Conservation (phyloP, 495 filamentous ascomycete species). For the Talaromyces liani region DNA sequence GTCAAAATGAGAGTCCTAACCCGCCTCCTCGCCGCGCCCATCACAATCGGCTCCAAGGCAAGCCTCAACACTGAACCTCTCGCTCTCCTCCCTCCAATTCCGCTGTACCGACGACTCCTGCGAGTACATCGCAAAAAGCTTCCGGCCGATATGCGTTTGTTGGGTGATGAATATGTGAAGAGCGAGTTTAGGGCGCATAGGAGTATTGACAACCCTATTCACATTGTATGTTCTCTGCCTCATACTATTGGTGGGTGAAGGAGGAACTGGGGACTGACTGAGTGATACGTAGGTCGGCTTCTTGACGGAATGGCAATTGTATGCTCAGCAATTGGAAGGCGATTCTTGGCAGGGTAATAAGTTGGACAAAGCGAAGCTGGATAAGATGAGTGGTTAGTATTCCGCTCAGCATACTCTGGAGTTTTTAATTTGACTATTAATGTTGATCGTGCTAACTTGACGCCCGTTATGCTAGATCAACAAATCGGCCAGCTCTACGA, state of each 20-base stretch:
- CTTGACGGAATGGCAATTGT: slow-evolving; percentile 91
- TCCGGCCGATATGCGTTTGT: slow-evolving; percentile 61
- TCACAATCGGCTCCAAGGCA: slow-evolving; percentile 39
- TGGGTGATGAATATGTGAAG: slow-evolving; percentile 90
- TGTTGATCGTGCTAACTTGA: not conserved
- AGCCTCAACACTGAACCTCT: slow-evolving; percentile 52
- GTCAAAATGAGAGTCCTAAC: slow-evolving; percentile 13
- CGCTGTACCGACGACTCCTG: slow-evolving; percentile 79
- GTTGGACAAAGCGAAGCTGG: slow-evolving; percentile 68
- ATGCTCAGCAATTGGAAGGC: slow-evolving; percentile 84
- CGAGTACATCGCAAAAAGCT: slow-evolving; percentile 78
- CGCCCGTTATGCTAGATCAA: slow-evolving; percentile 52
- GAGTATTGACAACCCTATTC: slow-evolving; percentile 80
- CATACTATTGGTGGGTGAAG: not conserved
- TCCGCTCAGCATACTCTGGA: not conserved
- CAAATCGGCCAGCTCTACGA: slow-evolving; percentile 92
- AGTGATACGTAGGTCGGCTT: slow-evolving; percentile 67
- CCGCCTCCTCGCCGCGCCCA: slow-evolving; percentile 28
- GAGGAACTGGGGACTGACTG: not conserved
- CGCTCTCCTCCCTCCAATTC: slow-evolving; percentile 84
- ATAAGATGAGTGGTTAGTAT: slow-evolving; percentile 88
- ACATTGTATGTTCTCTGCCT: slow-evolving; percentile 56
- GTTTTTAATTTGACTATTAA: slow-evolving; percentile 9
- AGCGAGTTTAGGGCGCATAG: slow-evolving; percentile 79
- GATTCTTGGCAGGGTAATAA: slow-evolving; percentile 73